Evolutionary conservation across 2,329 filamentous ascomycete species (phyloP), one percentile per base, ranked within the genome.

Genomic region (Akanthomyces muscarius): DNA sequence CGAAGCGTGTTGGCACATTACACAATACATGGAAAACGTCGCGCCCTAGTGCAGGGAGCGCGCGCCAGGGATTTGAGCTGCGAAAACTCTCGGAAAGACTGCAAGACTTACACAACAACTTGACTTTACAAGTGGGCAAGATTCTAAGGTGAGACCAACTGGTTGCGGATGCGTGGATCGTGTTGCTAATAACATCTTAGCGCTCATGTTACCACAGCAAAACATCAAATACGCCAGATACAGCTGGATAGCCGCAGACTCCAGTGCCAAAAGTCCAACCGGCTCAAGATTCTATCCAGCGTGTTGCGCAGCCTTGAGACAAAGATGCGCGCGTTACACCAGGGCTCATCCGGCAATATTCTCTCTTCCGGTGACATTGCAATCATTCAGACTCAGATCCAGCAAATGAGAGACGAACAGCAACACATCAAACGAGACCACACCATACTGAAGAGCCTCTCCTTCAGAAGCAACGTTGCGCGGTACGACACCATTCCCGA

Each of bases 401-500:
- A 48, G 13, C 25, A 50, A 2, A 41, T 55, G 11, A 33, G 5
- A 48, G 30, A 48, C 7, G 30, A 48, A 10, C 28, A 56, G n/a
- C 25, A 10, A 21, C 13, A 18, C n/a, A 21, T 62, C 42, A 33
- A 56, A 23, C 52, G 14, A 13, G 30, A 62, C 42, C 41, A 55
- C 33, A 42, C 41, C 8, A n/a, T 55, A 4, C 30, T 62, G 1
- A 47, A 41, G 28, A 62, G 52, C 7, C 60, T 62, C 28, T 42
- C 44, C 14, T 55, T 62, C 23, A 28, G 42, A 38, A 54, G 41
- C 41, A 64, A 51, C 4, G 33, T 54, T 42, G 28, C 47, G 16
- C 61, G 64, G 10, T 47, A 62, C 10, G 58, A 59, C 41, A 54
- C 62, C 10, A 65, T 65, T 21, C 61, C 54, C 5, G 55, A 51